These are phyloP conservation scores for Drosera spatulata DNA, from an alignment of 179 eudicot genomes.

Conservation along the genomic window DNA sequence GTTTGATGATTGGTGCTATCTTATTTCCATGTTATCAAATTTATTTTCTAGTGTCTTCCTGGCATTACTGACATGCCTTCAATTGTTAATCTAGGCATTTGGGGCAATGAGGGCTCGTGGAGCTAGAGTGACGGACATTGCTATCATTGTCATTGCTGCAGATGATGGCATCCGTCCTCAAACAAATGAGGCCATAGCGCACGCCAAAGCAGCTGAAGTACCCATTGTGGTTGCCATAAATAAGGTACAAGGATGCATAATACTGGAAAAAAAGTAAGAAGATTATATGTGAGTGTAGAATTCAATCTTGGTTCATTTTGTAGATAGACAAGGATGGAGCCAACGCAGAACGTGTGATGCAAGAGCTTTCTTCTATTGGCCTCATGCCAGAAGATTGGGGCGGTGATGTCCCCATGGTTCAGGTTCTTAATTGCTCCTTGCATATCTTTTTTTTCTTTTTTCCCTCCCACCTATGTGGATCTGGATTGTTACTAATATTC, in stretches of 20 bases:
- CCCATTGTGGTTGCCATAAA: slow-evolving; percentile 90
- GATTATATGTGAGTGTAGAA: background rate
- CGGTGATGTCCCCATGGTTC: slow-evolving; percentile 83
- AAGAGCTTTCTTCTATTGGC: slow-evolving; percentile 89
- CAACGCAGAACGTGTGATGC: slow-evolving; percentile 87
- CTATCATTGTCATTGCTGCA: slow-evolving; percentile 91
- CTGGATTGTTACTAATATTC: slow-evolving; percentile 1
- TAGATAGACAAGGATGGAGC: slow-evolving; percentile 98
- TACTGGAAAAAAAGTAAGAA: too few relatives aligned
- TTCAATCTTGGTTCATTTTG: background rate
- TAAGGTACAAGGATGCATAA: slow-evolving; percentile 40
- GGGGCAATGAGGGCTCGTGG: slow-evolving; percentile 99
- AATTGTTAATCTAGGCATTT: slow-evolving; percentile 50
- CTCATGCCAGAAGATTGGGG: slow-evolving; percentile 97
- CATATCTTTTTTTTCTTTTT: background rate
- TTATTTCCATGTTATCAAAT: too few relatives aligned
- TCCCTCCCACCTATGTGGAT: background rate
- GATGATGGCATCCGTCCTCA: slow-evolving; percentile 97
- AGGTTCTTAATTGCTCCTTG: slow-evolving; percentile 30
- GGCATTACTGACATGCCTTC: background rate
- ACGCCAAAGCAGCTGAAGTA: slow-evolving; percentile 95
- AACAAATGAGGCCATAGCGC: slow-evolving; percentile 94
- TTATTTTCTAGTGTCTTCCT: too few relatives aligned
- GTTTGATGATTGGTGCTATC: background rate
- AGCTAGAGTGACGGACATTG: slow-evolving; percentile 93